Conservation (phyloP, 371 early-diverging fungal genomes). For the Parasitella parasitica region DNA sequence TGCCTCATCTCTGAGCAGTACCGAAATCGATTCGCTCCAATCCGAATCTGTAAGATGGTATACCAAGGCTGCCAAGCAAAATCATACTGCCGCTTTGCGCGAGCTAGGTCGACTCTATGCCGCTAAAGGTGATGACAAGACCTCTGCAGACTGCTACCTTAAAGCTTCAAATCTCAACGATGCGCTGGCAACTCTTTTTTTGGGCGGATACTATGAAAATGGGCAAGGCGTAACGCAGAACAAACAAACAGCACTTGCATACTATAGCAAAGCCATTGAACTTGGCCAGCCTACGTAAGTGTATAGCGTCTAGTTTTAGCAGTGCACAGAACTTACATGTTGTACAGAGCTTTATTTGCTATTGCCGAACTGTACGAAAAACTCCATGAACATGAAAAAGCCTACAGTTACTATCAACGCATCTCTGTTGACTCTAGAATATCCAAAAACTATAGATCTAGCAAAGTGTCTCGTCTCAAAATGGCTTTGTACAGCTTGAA, state of each 20-base stretch:
- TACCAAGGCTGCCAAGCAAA: conserved; percentile 43
- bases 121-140: conserved; percentile 64
- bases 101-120: conserved; percentile 87
- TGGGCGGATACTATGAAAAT: conserved; percentile 56
- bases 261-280: conserved; percentile 34
- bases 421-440: conserved; percentile 35
- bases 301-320: background rate
- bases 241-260: conserved; percentile 56
- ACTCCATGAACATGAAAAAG: conserved; percentile 34
- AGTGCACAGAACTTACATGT: background rate
- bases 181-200: conserved; percentile 75
- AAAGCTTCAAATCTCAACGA: conserved; percentile 77
- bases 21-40: conserved; percentile 21
- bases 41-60: conserved; percentile 46
- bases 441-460: conserved; percentile 22
- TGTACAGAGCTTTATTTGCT: conserved; percentile 43
- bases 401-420: conserved; percentile 33
- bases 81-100: conserved; percentile 63
- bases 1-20: background rate
- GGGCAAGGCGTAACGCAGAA: conserved; percentile 54
- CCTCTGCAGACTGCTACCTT: conserved; percentile 66
- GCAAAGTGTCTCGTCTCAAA: conserved; percentile 35
- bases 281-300: conserved; percentile 43
- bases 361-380: conserved; percentile 43
- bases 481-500: conserved; percentile 42